phyloP scores from a whole-genome alignment of 257 asterid genomes.

The Solanum phureja region DNA sequence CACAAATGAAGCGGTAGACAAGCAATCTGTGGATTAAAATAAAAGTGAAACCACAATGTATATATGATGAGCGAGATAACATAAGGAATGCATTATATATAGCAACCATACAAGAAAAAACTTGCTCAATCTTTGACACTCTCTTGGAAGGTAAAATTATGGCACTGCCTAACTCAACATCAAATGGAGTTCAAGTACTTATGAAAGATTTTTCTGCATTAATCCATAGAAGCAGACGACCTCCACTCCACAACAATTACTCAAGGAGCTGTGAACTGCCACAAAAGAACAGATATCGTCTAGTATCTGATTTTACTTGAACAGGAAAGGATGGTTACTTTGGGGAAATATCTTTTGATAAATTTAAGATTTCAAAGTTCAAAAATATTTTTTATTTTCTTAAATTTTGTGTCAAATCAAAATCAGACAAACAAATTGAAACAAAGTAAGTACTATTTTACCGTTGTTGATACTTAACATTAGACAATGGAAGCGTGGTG shows the following conservation, averaged over 20 bases:
- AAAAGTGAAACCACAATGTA: neutral
- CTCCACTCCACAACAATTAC: neutral
- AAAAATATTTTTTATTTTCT: no score
- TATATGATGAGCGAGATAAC: neutral
- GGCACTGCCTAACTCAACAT: neutral
- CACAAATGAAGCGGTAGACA: neutral
- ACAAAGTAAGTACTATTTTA: no score
- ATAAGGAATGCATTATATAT: neutral
- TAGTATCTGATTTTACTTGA: neutral
- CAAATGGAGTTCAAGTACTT: no score
- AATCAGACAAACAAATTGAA: no score
- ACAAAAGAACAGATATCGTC: neutral
- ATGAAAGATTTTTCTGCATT: no score
- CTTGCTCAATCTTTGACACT: neutral
- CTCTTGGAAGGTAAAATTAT: no score
- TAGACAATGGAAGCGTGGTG: no score
- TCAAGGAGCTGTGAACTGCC: neutral
- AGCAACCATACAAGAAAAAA: neutral
- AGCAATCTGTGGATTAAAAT: neutral
- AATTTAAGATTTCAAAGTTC: no score
- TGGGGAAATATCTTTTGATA: no score
- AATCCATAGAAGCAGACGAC: neutral
- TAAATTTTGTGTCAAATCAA: no score
- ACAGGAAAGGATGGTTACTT: no score
- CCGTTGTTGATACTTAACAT: no score